Base-by-base conservation (phyloP, 768 basidiomycete genomes). In the Gautieria morchelliformis region DNA sequence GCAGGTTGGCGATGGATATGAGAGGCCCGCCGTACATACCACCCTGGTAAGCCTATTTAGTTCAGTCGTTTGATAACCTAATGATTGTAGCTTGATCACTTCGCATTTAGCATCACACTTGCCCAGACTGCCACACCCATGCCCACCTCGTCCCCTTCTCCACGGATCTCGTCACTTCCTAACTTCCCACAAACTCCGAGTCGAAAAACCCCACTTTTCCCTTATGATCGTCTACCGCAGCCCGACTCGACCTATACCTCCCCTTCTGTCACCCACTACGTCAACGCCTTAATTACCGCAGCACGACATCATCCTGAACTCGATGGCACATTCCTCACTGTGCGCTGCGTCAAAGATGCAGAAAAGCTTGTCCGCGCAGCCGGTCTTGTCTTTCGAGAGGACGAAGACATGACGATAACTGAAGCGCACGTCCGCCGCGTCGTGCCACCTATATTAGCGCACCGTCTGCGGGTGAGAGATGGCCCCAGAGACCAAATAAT, bases 391-490 rank as follows among this genome's bases (percentile, higher is more conserved):
- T 58, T 60, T 24, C 51, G 37, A 33, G 33, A 52, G 32, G 61
- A 58, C 42, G 40, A 46, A 19, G 40, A 37, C 50, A 63, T 20
- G 37, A 59, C 22, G 45, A 46, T 46, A 19, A 24, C 27, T 19
- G 47, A 54, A 42, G 82, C 83, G 57, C 85, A 91, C 62, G 75
- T 88, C 60, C 85, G 85, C 56, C 77, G 85, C 58, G 81, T 89
- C 30, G 78, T 87, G 60, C 86, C 86, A 37, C 72, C 86, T 20
- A 81, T 84, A 0, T 76, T 91, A 32, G 83, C 85, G 7, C 89
- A 92, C 70, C 83, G 89, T 11, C 65, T 92, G 59, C 75, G 84
- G 51, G 78, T 88, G 56, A 75, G 87, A 39, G 78, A 82, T 65
- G 81, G 85, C 1, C 85, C 85, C 1, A 74, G 80, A 58, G 85